Evolutionary conservation across 257 asterid species (phyloP).

Genomic region (Nicotiana attenuata): DNA sequence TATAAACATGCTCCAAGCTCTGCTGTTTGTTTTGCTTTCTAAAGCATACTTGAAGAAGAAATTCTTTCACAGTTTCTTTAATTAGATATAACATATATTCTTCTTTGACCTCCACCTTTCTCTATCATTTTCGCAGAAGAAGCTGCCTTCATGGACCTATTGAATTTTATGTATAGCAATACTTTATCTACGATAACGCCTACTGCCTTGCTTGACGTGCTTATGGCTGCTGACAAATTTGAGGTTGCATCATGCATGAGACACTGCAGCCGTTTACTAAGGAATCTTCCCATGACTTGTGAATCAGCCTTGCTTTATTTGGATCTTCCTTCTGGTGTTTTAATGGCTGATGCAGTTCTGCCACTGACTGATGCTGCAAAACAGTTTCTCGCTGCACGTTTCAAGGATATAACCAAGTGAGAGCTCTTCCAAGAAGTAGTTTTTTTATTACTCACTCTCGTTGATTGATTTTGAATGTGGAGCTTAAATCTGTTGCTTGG

Average conservation of each 20-base stretch:
- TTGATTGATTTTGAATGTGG: not conserved
- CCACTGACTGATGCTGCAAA: conserved; percentile 15
- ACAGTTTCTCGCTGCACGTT: conserved; percentile 15
- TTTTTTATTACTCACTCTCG: not conserved
- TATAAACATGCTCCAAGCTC: not conserved
- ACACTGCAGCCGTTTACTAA: conserved; percentile 13
- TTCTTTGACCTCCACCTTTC: not conserved
- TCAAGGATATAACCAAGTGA: conserved; percentile 18
- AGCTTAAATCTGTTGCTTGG: not conserved
- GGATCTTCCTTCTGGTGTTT: conserved; percentile 15
- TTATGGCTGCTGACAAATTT: conserved; percentile 16
- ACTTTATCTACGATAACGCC: conserved; percentile 8
- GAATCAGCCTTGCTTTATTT: conserved; percentile 13
- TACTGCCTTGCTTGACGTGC: conserved; percentile 12
- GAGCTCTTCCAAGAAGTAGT: not conserved
- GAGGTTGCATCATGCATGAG: conserved; percentile 21
- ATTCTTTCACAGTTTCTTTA: not conserved
- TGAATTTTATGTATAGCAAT: conserved; percentile 12
- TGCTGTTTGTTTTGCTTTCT: not conserved
- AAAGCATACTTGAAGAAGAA: not conserved
- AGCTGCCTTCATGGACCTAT: conserved; percentile 10
- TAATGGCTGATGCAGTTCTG: conserved; percentile 12
- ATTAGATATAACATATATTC: not conserved
- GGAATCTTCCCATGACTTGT: conserved; percentile 17
- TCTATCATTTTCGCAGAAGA: conserved; percentile 2